Base-by-base conservation (phyloP, 768 basidiomycete species). In the Epithele typhae region DNA sequence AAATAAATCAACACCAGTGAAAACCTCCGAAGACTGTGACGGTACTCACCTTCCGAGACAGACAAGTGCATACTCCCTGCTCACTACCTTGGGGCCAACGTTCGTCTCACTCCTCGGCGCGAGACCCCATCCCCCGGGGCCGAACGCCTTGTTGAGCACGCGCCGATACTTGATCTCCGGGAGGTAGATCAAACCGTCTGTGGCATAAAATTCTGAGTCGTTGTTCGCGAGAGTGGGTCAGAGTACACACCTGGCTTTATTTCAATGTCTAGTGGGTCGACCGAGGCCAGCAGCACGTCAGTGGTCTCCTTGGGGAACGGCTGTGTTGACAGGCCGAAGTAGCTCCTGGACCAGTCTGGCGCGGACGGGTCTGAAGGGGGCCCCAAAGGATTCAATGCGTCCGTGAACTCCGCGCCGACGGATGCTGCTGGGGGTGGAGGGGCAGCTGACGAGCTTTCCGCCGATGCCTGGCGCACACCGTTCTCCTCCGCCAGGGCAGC, bases 111-210 rank as follows among this genome's bases (percentile, higher is more conserved):
- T 84, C 12, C 95, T 77, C 2, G 95, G 95, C 11, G 94, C 95
- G 37, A 97, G 78, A 10, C 95, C 95, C 95, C 95, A 97, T 5
- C 85, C 93, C 6, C 95, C 95, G 17, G 95, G 95, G 10, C 95
- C 93, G 58, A 98, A 97, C 0, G 95, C 92, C 56, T 76, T 82
- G 71, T 97, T 97, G 38, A 97, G 68, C 25, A 91, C 82, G 19
- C 95, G 79, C 15, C 95, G 79, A 60, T 97, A 98, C 62, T 96
- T 95, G 59, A 97, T 98, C 67, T 97, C 95, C 17, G 95, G 95
- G 6, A 98, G 81, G 67, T 97, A 98, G 10, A 96, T 68, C 34
- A 98, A 73, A 4, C 95, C 95, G 56, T 97, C 95, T 95, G 53
- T 8, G 47, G 7, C 5, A 18, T 17, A 32, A 12, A 25, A 7